Evolutionary conservation across 1,139 yeast genomes (phyloP).

Genomic region (Chernovozyma aurita): DNA sequence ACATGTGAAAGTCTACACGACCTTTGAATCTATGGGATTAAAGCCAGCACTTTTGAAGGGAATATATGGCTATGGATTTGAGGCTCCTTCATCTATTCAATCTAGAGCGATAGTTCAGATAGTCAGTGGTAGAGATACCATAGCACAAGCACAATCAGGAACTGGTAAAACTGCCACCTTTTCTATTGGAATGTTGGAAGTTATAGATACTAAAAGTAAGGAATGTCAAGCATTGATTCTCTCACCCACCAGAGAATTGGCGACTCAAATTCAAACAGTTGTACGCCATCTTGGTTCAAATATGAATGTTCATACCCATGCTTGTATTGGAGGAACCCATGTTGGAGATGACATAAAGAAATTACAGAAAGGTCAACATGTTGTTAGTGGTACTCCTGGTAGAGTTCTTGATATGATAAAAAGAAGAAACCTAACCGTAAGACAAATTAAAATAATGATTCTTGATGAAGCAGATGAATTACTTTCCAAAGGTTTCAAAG

Average conservation of each 20-base stretch:
- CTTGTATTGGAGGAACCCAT: slow-evolving; percentile 90
- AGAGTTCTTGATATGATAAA: slow-evolving; percentile 85
- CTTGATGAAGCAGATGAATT: slow-evolving; percentile 95
- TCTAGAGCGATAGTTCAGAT: slow-evolving; percentile 92
- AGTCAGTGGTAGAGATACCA: slow-evolving; percentile 84
- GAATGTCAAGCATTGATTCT: slow-evolving; percentile 81
- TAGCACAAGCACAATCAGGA: slow-evolving; percentile 98
- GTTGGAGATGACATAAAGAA: slow-evolving; percentile 77
- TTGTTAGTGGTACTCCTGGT: slow-evolving; percentile 98
- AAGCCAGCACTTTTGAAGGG: slow-evolving; percentile 69
- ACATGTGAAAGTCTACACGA: slow-evolving; percentile 56
- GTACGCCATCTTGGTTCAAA: slow-evolving; percentile 81
- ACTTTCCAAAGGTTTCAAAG: slow-evolving; percentile 85
- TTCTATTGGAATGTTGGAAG: slow-evolving; percentile 86
- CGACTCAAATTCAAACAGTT: slow-evolving; percentile 83
- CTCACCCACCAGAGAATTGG: slow-evolving; percentile 96
- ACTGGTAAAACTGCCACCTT: slow-evolving; percentile 98
- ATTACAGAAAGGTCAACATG: slow-evolving; percentile 74
- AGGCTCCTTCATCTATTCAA: slow-evolving; percentile 92
- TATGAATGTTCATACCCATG: slow-evolving; percentile 79
- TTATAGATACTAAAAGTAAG: slow-evolving; percentile 59
- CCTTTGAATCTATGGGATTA: slow-evolving; percentile 76
- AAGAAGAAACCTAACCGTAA: slow-evolving; percentile 61
- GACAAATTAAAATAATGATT: slow-evolving; percentile 75
- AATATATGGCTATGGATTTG: slow-evolving; percentile 87